phyloP scores from a whole-genome alignment of 2,329 filamentous ascomycete species.

The Ophidiomyces ophidiicola region DNA sequence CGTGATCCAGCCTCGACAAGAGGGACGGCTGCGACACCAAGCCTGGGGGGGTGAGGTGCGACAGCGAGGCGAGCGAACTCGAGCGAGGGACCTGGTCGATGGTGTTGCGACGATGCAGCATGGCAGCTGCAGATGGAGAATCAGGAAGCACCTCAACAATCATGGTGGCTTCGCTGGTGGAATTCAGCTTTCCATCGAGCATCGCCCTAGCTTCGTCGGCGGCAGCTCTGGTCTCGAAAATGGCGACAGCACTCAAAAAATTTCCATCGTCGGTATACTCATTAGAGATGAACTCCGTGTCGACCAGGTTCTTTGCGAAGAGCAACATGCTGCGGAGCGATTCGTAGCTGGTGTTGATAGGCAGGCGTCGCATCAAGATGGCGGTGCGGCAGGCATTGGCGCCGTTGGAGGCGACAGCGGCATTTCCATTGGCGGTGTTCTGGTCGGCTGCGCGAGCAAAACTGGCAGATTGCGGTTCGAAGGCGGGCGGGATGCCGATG shows the following conservation, averaged over 20 bases:
- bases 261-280: slow-evolving; percentile 46
- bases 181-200: slow-evolving; percentile 51
- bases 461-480: slow-evolving; percentile 16
- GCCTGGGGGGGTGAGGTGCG: slow-evolving; percentile 29
- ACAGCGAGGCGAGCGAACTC: slow-evolving; percentile 5
- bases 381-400: slow-evolving; percentile 26
- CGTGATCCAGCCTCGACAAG: slow-evolving; percentile 7
- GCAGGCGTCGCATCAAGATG: slow-evolving; percentile 48
- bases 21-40: slow-evolving; percentile 15
- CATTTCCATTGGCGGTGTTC: slow-evolving; percentile 16
- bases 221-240: slow-evolving; percentile 45
- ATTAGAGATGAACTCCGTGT: slow-evolving; percentile 45
- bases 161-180: slow-evolving; percentile 48
- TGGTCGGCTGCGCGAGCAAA: slow-evolving; percentile 11
- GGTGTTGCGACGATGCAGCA: slow-evolving; percentile 38
- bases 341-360: slow-evolving; percentile 46
- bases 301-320: slow-evolving; percentile 52
- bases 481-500: slow-evolving; percentile 27
- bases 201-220: slow-evolving; percentile 49
- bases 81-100: slow-evolving; percentile 36
- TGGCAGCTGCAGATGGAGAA: slow-evolving; percentile 18
- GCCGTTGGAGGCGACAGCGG: slow-evolving; percentile 24
- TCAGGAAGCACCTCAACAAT: slow-evolving; percentile 41
- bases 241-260: slow-evolving; percentile 47
- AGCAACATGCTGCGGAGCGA: slow-evolving; percentile 50